Evolutionary conservation across 164 flowering plant species (phyloP).

Genomic region (Vitis cinerea): DNA sequence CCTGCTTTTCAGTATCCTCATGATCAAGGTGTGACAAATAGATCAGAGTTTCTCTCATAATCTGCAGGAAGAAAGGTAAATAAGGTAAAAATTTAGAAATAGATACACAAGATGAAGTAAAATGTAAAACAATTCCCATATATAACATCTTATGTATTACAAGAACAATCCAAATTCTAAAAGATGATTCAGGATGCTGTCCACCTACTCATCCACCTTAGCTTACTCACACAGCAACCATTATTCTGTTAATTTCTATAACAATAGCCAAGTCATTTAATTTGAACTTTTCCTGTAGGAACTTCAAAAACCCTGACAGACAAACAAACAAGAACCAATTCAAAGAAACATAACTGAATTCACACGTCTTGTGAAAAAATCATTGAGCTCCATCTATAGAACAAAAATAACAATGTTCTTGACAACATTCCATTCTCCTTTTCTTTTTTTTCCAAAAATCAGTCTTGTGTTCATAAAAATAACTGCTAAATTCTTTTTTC

Average conservation of each 20-base stretch:
- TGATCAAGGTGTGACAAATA: slow-evolving; percentile 97
- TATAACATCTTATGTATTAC: too few relatives aligned
- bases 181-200: too few relatives aligned
- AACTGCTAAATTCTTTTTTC: not conserved
- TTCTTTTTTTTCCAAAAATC: not conserved
- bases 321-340: too few relatives aligned
- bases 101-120: not conserved
- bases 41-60: slow-evolving; percentile 93
- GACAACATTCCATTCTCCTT: not conserved
- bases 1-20: slow-evolving; percentile 99
- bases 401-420: not conserved
- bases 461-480: not conserved
- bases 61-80: slow-evolving; percentile 44
- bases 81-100: not conserved
- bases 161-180: too few relatives aligned
- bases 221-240: too few relatives aligned
- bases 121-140: not conserved
- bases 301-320: too few relatives aligned
- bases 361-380: not conserved
- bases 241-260: too few relatives aligned
- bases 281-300: too few relatives aligned
- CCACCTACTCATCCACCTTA: too few relatives aligned
- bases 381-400: not conserved
- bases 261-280: too few relatives aligned
- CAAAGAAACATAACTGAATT: not conserved